phyloP scores from a whole-genome alignment of 2,329 filamentous ascomycete species.

The Arthrobotrys megalospora region DNA sequence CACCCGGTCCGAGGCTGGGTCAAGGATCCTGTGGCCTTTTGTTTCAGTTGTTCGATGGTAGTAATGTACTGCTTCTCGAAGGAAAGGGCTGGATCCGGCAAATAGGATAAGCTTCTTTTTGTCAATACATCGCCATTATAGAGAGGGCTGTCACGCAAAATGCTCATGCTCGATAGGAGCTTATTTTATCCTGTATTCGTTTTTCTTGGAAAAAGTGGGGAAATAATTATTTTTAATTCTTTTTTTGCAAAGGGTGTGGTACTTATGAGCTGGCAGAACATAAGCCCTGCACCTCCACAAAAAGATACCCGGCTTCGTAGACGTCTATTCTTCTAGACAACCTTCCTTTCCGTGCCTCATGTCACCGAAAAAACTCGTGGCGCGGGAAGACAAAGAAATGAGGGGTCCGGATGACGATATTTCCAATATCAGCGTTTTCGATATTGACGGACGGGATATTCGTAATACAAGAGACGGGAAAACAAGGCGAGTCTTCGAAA shows the following conservation, averaged over 20 bases:
- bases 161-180: slow-evolving; percentile 41
- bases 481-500: slow-evolving; percentile 53
- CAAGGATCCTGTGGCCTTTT: slow-evolving; percentile 60
- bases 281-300: slow-evolving; percentile 61
- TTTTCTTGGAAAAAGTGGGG: slow-evolving; percentile 42
- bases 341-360: slow-evolving; percentile 61
- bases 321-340: slow-evolving; percentile 42
- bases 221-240: slow-evolving; percentile 58
- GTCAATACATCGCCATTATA: slow-evolving; percentile 24
- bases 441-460: slow-evolving; percentile 41
- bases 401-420: slow-evolving; percentile 61
- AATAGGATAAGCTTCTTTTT: slow-evolving; percentile 61
- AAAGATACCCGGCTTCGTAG: slow-evolving; percentile 49
- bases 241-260: slow-evolving; percentile 59
- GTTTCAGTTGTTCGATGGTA: slow-evolving; percentile 51
- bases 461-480: slow-evolving; percentile 57
- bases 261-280: slow-evolving; percentile 61
- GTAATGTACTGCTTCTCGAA: slow-evolving; percentile 58
- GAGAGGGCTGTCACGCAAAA: slow-evolving; percentile 59
- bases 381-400: slow-evolving; percentile 59
- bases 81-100: slow-evolving; percentile 57
- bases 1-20: slow-evolving; percentile 60
- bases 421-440: slow-evolving; percentile 43
- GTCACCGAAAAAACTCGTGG: slow-evolving; percentile 54
- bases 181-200: slow-evolving; percentile 43